phyloP scores from a whole-genome alignment of 352 stramenopile genomes.

The Pythium graminicola region DNA sequence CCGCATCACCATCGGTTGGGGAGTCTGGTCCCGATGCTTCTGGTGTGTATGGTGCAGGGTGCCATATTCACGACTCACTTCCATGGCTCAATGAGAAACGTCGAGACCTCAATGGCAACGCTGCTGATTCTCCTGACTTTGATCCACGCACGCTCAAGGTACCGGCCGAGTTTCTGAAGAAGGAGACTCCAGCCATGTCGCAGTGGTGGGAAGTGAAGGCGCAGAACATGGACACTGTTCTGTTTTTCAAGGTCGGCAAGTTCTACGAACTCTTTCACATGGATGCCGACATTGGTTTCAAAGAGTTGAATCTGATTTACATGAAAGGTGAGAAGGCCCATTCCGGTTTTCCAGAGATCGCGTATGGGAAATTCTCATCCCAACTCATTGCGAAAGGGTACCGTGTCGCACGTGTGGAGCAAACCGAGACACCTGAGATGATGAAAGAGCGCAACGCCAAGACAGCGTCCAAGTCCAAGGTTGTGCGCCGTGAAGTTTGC shows the following conservation, averaged over 20 bases:
- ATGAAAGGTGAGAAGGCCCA: constrained; percentile 99
- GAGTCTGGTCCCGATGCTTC: constrained; percentile 20
- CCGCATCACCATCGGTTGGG: constrained; percentile 14
- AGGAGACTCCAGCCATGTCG: constrained; percentile 93
- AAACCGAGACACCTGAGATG: constrained; percentile 98
- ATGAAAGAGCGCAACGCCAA: constrained; percentile 91
- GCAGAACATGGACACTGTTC: constrained; percentile 96
- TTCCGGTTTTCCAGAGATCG: constrained; percentile 97
- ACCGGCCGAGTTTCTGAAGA: constrained; percentile 75
- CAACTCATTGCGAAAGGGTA: constrained; percentile 95
- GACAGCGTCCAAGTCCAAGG: constrained; percentile 70
- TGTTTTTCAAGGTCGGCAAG: constrained; percentile 99
- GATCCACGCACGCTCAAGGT: constrained; percentile 92
- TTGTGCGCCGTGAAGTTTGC: constrained; percentile 94
- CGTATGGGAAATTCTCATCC: constrained; percentile 95
- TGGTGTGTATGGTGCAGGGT: constrained; percentile 48
- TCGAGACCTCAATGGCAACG: constrained; percentile 84
- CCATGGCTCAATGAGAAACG: constrained; percentile 84
- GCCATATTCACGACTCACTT: constrained; percentile 90
- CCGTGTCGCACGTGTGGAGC: constrained; percentile 97
- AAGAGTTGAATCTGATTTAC: constrained; percentile 95
- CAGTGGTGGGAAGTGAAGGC: constrained; percentile 99
- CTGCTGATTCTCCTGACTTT: constrained; percentile 81
- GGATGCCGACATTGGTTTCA: constrained; percentile 97
- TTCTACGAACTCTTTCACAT: constrained; percentile 98